These are phyloP conservation scores for Brettanomyces anomalus DNA, from an alignment of 805 yeast genomes.

Conservation along the genomic window DNA sequence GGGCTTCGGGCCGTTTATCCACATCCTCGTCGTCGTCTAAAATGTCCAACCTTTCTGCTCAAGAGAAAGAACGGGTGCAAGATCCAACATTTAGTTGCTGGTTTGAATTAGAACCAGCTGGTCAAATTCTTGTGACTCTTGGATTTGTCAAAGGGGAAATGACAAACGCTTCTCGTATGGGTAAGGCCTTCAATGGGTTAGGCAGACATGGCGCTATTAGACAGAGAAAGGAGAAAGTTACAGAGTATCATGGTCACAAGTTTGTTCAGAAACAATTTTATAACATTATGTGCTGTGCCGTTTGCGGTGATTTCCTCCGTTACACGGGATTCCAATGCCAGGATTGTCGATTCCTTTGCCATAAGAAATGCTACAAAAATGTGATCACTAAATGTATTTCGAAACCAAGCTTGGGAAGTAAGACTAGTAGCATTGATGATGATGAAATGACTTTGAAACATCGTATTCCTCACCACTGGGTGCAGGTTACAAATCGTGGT, in stretches of 20 bases:
- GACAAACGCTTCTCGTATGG: slow-evolving; percentile 30
- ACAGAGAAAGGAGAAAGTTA: slow-evolving; percentile 82
- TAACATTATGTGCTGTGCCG: slow-evolving; percentile 94
- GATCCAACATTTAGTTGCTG: slow-evolving; percentile 50
- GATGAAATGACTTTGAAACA: slow-evolving; percentile 84
- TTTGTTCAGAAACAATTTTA: slow-evolving; percentile 93
- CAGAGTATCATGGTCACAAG: slow-evolving; percentile 94
- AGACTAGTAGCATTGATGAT: slow-evolving; percentile 31
- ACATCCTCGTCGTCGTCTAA: slow-evolving; percentile 4
- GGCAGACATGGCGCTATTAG: slow-evolving; percentile 98
- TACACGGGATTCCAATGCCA: slow-evolving; percentile 83
- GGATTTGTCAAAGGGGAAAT: slow-evolving; percentile 61
- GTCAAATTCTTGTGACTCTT: slow-evolving; percentile 71
- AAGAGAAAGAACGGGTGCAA: neutral
- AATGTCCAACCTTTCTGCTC: slow-evolving; percentile 7
- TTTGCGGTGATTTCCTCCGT: slow-evolving; percentile 91
- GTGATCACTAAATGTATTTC: slow-evolving; percentile 81
- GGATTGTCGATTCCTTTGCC: slow-evolving; percentile 74
- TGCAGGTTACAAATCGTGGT: slow-evolving; percentile 83
- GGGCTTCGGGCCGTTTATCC: neutral
- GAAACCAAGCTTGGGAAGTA: slow-evolving; percentile 54
- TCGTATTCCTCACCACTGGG: slow-evolving; percentile 94
- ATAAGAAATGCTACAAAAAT: slow-evolving; percentile 70
- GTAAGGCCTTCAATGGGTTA: slow-evolving; percentile 43
- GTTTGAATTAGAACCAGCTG: slow-evolving; percentile 91